phyloP scores from a whole-genome alignment of 805 yeast species.

The Candida xiaguanensis region DNA sequence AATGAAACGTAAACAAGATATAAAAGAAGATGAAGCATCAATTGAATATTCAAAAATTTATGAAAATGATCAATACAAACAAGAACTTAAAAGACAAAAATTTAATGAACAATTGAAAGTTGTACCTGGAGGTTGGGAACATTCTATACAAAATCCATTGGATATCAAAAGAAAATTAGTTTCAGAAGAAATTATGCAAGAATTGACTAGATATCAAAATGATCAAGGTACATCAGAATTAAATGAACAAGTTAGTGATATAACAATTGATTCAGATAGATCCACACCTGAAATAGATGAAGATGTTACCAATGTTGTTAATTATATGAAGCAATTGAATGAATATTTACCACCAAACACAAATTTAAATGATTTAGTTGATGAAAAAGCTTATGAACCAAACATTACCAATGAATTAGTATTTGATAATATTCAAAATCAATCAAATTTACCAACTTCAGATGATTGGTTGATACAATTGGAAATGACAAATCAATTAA shows the following conservation, averaged over 20 bases:
- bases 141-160: conserved; percentile 19
- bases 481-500: conserved; percentile 45
- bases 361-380: conserved; percentile 39
- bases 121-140: conserved; percentile 38
- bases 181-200: conserved; percentile 25
- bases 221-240: conserved; percentile 17
- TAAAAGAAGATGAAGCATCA: conserved; percentile 40
- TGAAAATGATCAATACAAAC: conserved; percentile 24
- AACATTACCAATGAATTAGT: conserved; percentile 40
- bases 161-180: conserved; percentile 27
- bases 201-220: conserved; percentile 20
- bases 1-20: conserved; percentile 31
- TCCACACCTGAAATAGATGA: conserved; percentile 5
- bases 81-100: conserved; percentile 35
- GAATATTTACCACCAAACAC: conserved; percentile 27
- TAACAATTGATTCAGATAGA: conserved; percentile 26
- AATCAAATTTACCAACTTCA: conserved; percentile 47
- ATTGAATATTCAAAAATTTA: conserved; percentile 25
- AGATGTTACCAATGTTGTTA: conserved; percentile 11
- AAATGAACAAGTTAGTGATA: conserved; percentile 27
- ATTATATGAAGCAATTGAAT: conserved; percentile 31
- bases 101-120: conserved; percentile 24
- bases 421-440: conserved; percentile 33
- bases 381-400: conserved; percentile 72
- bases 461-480: conserved; percentile 66